Percentiles rank a stretch among this genome's conserved stretches.
Evolutionary conservation across 2,329 filamentous ascomycete species (phyloP).

Genomic region (Ascochyta rabiei): DNA sequence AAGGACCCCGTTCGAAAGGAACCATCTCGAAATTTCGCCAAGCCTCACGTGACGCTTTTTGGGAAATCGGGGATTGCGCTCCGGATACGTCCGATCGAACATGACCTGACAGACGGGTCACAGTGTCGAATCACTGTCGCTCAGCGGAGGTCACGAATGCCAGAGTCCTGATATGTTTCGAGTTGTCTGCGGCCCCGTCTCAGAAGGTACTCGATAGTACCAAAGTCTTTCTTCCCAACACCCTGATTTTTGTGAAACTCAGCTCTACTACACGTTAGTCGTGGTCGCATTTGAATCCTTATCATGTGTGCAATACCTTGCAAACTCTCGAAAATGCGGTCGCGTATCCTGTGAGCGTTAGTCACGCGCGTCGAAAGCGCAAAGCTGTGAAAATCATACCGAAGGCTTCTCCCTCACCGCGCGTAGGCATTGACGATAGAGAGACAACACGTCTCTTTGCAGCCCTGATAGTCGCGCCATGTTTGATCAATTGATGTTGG

Average conservation of each 20-base stretch:
- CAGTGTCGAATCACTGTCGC: neutral
- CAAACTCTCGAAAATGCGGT: constrained; percentile 67
- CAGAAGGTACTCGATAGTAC: constrained; percentile 81
- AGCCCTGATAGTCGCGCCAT: constrained; percentile 74
- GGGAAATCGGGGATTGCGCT: neutral
- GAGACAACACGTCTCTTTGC: constrained; percentile 83
- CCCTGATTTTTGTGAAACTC: constrained; percentile 76
- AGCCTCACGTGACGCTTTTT: constrained; percentile 19
- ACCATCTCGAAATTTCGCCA: constrained; percentile 3
- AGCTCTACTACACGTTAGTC: constrained; percentile 53
- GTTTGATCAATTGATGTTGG: neutral
- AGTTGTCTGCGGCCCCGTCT: constrained; percentile 82
- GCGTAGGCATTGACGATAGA: constrained; percentile 86
- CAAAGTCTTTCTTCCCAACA: constrained; percentile 83
- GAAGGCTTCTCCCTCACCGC: constrained; percentile 80
- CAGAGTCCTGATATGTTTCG: constrained; percentile 78
- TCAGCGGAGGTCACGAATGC: constrained; percentile 68
- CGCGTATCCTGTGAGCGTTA: constrained; percentile 57
- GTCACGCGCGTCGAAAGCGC: neutral
- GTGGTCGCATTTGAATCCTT: neutral
- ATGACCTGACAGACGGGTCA: constrained; percentile 9
- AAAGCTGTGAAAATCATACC: constrained; percentile 54
- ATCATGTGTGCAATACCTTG: constrained; percentile 55
- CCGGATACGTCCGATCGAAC: no score
- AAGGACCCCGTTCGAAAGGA: neutral